phyloP scores from a whole-genome alignment of 2,329 filamentous ascomycete genomes.

The Chaetothyriales sp. region DNA sequence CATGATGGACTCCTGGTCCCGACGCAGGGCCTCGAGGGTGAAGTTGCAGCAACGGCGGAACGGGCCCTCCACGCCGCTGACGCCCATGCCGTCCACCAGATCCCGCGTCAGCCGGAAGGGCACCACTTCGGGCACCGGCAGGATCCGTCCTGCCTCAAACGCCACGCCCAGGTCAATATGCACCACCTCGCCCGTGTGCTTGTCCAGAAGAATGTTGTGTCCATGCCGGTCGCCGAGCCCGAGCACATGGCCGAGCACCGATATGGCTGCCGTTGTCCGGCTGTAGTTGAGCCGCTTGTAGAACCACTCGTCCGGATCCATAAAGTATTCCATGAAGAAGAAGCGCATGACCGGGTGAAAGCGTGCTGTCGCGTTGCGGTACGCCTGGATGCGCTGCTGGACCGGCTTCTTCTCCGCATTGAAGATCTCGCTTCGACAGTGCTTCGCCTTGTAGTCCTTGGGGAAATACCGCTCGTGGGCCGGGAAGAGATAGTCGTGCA shows the following conservation, averaged over 20 bases:
- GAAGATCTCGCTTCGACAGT: conserved; percentile 66
- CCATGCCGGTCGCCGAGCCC: conserved; percentile 89
- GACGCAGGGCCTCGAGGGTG: conserved; percentile 82
- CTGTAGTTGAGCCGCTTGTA: conserved; percentile 77
- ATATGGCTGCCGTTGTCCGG: conserved; percentile 82
- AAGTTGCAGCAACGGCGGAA: conserved; percentile 98
- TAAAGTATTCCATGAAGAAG: conserved; percentile 93
- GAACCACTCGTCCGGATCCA: conserved; percentile 94
- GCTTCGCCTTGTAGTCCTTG: conserved; percentile 58
- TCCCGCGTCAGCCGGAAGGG: conserved; percentile 91
- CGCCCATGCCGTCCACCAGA: conserved; percentile 91
- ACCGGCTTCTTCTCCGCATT: conserved; percentile 54
- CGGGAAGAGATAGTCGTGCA: conserved; percentile 83
- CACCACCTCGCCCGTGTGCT: conserved; percentile 78
- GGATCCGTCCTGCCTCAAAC: conserved; percentile 89
- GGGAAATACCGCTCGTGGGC: conserved; percentile 80
- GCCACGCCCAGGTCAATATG: conserved; percentile 96
- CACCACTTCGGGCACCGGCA: conserved; percentile 88
- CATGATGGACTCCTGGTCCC: conserved; percentile 95
- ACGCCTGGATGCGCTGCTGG: conserved; percentile 58
- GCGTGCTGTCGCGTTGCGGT: conserved; percentile 59
- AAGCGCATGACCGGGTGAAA: conserved; percentile 91
- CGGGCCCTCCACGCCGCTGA: conserved; percentile 86
- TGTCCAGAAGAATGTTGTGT: conserved; percentile 90
- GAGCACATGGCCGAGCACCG: conserved; percentile 82